Conservation (phyloP, 78 protist species). For the Emiliania huxleyi region DNA sequence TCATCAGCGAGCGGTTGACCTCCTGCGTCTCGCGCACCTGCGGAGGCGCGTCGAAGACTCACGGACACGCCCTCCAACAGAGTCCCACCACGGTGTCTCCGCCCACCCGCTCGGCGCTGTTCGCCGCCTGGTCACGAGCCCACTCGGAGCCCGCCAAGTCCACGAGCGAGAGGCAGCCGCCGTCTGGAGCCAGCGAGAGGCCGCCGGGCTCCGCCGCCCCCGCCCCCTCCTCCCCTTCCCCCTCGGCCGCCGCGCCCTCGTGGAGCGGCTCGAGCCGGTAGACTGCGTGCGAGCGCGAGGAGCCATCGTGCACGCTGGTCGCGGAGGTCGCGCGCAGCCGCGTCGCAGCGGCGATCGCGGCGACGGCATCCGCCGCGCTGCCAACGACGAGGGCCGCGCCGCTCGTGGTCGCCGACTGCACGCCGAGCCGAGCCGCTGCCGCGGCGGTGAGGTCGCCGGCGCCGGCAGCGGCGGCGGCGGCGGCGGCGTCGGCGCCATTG, state of each 20-base stretch:
- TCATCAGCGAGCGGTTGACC: background rate
- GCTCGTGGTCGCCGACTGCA: background rate
- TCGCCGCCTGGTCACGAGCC: background rate
- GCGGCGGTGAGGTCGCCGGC: no score
- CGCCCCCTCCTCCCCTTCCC: background rate
- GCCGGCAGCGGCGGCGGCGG: background rate
- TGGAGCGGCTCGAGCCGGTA: background rate
- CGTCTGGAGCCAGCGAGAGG: no score
- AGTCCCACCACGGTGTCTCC: no score
- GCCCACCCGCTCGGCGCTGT: background rate
- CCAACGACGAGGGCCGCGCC: background rate
- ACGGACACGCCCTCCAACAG: no score
- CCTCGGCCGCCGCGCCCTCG: background rate
- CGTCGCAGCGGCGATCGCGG: background rate
- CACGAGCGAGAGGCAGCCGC: background rate
- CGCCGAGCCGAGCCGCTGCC: no score
- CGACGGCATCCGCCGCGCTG: background rate
- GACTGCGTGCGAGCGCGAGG: slow-evolving; percentile 46
- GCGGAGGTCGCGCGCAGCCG: slow-evolving; percentile 8
- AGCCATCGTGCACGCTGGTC: slow-evolving; percentile 21
- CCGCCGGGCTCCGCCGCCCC: background rate
- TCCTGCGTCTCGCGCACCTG: background rate
- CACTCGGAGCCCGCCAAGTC: background rate
- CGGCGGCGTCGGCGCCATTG: background rate
- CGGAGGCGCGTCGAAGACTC: no score